phyloP scores from a whole-genome alignment of 2,329 filamentous ascomycete species.

The Delphinella strobiligena region DNA sequence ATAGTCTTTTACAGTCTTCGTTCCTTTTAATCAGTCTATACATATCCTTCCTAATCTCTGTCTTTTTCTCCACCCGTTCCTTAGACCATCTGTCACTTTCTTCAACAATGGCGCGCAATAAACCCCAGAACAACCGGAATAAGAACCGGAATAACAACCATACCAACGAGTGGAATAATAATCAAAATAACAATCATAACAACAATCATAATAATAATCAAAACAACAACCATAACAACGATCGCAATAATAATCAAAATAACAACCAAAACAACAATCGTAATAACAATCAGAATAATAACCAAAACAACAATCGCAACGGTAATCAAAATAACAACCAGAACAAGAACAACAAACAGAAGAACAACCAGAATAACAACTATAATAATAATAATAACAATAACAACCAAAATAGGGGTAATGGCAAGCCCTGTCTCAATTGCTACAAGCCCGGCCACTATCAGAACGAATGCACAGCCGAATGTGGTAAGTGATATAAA shows the following conservation, averaged over 20 bases:
- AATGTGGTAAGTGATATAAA: too few species aligned
- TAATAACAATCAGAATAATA: background rate
- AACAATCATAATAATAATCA: too few species aligned
- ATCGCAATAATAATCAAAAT: background rate
- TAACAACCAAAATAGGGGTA: background rate
- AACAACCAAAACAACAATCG: background rate
- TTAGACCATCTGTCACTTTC: too few species aligned
- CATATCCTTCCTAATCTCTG: too few species aligned
- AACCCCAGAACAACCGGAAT: background rate
- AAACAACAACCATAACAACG: background rate
- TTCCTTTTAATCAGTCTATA: too few species aligned
- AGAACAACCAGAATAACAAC: conserved; percentile 2
- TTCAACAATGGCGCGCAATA: background rate
- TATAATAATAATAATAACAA: conserved; percentile 1
- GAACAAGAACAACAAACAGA: background rate
- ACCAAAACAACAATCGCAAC: background rate
- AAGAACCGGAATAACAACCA: background rate
- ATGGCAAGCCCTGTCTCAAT: too few species aligned
- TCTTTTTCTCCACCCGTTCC: too few species aligned
- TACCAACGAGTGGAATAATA: too few species aligned
- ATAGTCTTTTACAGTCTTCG: too few species aligned
- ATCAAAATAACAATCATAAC: too few species aligned
- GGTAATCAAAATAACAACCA: background rate
- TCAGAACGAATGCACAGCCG: too few species aligned
- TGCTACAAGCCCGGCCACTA: too few species aligned